Evolutionary conservation across 495 filamentous ascomycete genomes (phyloP).

Genomic region (Staphylotrichum longicolle): DNA sequence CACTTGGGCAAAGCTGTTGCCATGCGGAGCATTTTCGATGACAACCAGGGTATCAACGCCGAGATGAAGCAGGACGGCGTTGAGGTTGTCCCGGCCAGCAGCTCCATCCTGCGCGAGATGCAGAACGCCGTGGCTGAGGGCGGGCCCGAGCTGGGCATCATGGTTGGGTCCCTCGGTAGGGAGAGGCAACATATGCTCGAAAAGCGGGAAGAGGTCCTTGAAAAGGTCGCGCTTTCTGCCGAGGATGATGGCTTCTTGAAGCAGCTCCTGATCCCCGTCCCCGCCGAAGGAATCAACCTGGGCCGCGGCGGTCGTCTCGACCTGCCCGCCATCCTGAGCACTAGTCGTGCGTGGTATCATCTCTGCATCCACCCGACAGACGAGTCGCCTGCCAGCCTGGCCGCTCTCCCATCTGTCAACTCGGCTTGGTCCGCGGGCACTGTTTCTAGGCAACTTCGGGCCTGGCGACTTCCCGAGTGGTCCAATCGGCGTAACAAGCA

Average conservation of each 20-base stretch:
- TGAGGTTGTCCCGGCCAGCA: conserved; percentile 61
- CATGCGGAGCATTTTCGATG: conserved; percentile 88
- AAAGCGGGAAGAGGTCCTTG: conserved; percentile 74
- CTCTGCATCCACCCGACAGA: conserved; percentile 89
- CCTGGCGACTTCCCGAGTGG: conserved; percentile 95
- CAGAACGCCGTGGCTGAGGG: conserved; percentile 72
- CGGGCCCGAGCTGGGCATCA: conserved; percentile 79
- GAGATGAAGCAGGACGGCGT: conserved; percentile 98
- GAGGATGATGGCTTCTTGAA: conserved; percentile 82
- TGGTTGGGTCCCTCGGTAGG: conserved; percentile 57
- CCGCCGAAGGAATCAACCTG: conserved; percentile 70
- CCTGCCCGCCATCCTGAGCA: conserved; percentile 63
- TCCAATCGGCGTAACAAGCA: conserved; percentile 86
- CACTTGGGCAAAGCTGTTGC: conserved; percentile 79
- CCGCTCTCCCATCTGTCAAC: conserved; percentile 56
- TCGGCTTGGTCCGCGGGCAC: conserved; percentile 86
- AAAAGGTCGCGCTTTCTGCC: conserved; percentile 78
- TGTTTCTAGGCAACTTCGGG: conserved; percentile 86
- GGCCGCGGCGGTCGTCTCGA: conserved; percentile 74
- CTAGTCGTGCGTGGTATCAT: conserved; percentile 94
- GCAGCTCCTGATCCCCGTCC: conserved; percentile 74
- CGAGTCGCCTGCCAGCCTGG: conserved; percentile 69
- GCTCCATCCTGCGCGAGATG: conserved; percentile 83
- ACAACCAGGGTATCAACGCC: conserved; percentile 83
- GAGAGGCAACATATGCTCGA: conserved; percentile 79